A percentile compares a stretch with the other conserved stretches of the same genome.
phyloP scores from a whole-genome alignment of 129 eudicot species.

The Flaveria trinervia region DNA sequence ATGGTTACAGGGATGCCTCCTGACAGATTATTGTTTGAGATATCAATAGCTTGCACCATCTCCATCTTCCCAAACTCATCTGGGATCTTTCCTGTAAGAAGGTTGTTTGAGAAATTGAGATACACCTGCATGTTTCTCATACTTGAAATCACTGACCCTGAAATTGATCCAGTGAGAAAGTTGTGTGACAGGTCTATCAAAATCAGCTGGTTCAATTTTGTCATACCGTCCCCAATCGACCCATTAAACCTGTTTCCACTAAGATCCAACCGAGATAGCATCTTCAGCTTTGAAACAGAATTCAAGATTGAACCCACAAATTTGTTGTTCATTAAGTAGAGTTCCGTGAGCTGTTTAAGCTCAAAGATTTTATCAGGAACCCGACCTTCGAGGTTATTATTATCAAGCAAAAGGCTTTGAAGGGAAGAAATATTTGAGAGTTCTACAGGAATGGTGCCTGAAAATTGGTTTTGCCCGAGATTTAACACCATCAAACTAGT shows the following conservation, averaged over 20 bases:
- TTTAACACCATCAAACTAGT: constrained; percentile 42
- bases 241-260: constrained; percentile 71
- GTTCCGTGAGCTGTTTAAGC: constrained; percentile 52
- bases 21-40: constrained; percentile 72
- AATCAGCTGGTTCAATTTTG: constrained; percentile 39
- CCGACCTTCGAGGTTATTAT: constrained; percentile 63
- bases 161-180: constrained; percentile 53
- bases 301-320: constrained; percentile 57
- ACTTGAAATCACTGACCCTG: constrained; percentile 49
- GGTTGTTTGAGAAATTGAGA: constrained; percentile 67
- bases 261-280: constrained; percentile 59
- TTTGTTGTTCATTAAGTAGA: constrained; percentile 51
- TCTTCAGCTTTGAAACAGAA: constrained; percentile 52
- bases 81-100: constrained; percentile 57
- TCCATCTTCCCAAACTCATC: constrained; percentile 59
- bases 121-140: constrained; percentile 60
- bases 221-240: constrained; percentile 52
- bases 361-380: constrained; percentile 60
- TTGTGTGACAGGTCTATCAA: constrained; percentile 67
- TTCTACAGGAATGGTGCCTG: constrained; percentile 63
- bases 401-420: constrained; percentile 50
- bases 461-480: constrained; percentile 46
- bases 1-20: constrained; percentile 57
- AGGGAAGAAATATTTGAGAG: constrained; percentile 57
- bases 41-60: constrained; percentile 75